Evolutionary conservation across 768 basidiomycete genomes (phyloP).

Genomic region (Pleurotus platypus): DNA sequence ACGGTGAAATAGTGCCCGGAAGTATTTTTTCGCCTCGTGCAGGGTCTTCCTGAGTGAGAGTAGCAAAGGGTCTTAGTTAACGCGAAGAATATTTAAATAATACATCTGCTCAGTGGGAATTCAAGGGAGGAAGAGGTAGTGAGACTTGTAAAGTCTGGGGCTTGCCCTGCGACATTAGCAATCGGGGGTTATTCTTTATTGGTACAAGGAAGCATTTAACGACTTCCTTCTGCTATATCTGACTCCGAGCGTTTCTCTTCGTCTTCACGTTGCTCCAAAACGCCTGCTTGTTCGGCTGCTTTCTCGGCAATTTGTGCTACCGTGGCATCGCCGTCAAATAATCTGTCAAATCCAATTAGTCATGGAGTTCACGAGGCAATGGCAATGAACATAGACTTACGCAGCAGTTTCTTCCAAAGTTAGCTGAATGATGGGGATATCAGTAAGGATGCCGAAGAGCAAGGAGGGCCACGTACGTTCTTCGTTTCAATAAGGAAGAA

Average conservation of each 20-base stretch:
- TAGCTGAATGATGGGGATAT: conserved; percentile 23
- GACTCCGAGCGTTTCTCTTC: conserved; percentile 16
- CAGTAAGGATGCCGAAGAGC: neutral
- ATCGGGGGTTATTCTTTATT: too few relatives aligned
- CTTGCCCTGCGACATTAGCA: too few relatives aligned
- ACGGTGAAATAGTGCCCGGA: too few relatives aligned
- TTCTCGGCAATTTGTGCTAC: conserved; percentile 28
- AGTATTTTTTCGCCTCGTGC: too few relatives aligned
- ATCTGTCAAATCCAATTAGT: conserved; percentile 13
- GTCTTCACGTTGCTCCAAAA: conserved; percentile 11
- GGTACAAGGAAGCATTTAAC: neutral
- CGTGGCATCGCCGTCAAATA: conserved; percentile 61
- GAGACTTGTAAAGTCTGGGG: too few relatives aligned
- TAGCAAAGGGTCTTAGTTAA: too few relatives aligned
- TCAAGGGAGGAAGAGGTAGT: too few relatives aligned
- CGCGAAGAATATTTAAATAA: too few relatives aligned
- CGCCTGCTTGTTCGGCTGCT: conserved; percentile 20
- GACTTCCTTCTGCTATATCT: conserved; percentile 8
- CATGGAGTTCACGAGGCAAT: neutral
- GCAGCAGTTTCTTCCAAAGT: conserved; percentile 64
- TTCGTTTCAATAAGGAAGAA: conserved; percentile 45
- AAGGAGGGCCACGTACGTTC: conserved; percentile 15
- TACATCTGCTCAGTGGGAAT: too few relatives aligned
- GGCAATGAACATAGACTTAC: conserved; percentile 12
- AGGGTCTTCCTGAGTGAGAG: too few relatives aligned